Percentiles rank a stretch among this genome's conserved stretches.
Evolutionary conservation across 306 rosid species (phyloP).

Genomic region (Pterocarpus macrocarpus): DNA sequence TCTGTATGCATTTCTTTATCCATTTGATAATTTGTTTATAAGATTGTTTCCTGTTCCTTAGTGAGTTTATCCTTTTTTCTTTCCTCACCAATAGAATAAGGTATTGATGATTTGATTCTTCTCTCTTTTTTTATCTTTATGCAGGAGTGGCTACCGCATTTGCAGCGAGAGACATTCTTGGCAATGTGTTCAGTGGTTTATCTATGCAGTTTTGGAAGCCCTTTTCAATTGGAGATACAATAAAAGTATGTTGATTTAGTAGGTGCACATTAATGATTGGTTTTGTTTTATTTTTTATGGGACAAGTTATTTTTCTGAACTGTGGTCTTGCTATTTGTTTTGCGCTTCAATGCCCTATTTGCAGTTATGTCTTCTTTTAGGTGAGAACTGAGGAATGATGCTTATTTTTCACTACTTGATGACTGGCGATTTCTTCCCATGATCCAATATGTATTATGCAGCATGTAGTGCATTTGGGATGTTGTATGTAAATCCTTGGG

Average conservation of each 20-base stretch:
- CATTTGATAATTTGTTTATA: constrained; percentile 5
- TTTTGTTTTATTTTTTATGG: constrained; percentile 11
- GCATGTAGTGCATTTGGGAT: not conserved
- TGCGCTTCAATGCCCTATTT: constrained; percentile 9
- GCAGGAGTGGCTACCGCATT: constrained; percentile 97
- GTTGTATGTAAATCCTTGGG: too few relatives aligned
- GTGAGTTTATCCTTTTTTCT: not conserved
- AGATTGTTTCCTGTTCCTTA: not conserved
- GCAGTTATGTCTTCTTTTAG: not conserved
- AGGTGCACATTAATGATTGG: constrained; percentile 29
- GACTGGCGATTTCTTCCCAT: not conserved
- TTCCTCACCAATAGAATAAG: not conserved
- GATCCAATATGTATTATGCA: not conserved
- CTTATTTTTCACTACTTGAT: not conserved
- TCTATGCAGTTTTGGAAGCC: constrained; percentile 92
- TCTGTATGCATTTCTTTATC: constrained; percentile 18
- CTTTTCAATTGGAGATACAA: constrained; percentile 94
- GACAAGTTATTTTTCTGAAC: constrained; percentile 36
- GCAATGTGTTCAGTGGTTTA: constrained; percentile 87
- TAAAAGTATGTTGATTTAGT: constrained; percentile 67
- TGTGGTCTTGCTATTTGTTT: constrained; percentile 25
- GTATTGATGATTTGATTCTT: constrained; percentile 16
- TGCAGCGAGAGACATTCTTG: constrained; percentile 88
- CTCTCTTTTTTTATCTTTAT: constrained; percentile 39
- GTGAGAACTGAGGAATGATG: constrained; percentile 2